Percentiles rank a stretch among this genome's conserved stretches.
Conservation (phyloP, 345 rosid genomes). For the Brassica rapa region DNA sequence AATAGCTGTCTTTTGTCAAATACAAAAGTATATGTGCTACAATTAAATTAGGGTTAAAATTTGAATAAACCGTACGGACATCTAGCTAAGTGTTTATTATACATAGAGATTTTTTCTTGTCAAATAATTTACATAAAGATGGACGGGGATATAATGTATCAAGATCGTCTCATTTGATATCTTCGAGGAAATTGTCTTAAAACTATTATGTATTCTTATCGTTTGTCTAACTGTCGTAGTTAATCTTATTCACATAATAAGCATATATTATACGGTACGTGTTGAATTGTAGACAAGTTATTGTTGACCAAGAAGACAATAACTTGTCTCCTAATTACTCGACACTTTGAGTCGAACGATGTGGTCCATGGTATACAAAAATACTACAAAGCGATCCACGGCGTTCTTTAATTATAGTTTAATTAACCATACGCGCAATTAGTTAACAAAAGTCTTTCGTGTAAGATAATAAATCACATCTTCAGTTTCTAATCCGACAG, state of each 20-base stretch:
- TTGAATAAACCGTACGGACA: conserved; percentile 16
- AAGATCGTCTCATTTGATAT: conserved; percentile 49
- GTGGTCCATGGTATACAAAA: conserved; percentile 26
- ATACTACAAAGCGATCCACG: neutral
- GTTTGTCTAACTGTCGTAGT: conserved; percentile 22
- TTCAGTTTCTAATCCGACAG: conserved; percentile 22
- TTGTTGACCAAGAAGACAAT: conserved; percentile 34
- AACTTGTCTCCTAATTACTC: conserved; percentile 43
- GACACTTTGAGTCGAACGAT: conserved; percentile 32
- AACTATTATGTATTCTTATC: conserved; percentile 40
- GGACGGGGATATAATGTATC: conserved; percentile 34
- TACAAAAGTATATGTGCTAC: conserved; percentile 1
- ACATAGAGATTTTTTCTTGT: neutral
- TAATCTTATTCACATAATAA: conserved; percentile 2
- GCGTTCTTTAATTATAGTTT: conserved; percentile 10
- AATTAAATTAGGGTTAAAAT: neutral
- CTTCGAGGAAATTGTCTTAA: conserved; percentile 61
- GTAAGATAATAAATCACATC: conserved; percentile 19
- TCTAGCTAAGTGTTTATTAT: neutral
- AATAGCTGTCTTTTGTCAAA: conserved; percentile 39
- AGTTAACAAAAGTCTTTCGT: neutral
- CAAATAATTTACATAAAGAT: neutral
- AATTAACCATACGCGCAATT: neutral
- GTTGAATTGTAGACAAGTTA: conserved; percentile 22
- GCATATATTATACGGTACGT: conserved; percentile 8